Percentiles rank a stretch among this genome's conserved stretches.
Conservation (phyloP, 208 protist species). For the Tetramitus jugosus region DNA sequence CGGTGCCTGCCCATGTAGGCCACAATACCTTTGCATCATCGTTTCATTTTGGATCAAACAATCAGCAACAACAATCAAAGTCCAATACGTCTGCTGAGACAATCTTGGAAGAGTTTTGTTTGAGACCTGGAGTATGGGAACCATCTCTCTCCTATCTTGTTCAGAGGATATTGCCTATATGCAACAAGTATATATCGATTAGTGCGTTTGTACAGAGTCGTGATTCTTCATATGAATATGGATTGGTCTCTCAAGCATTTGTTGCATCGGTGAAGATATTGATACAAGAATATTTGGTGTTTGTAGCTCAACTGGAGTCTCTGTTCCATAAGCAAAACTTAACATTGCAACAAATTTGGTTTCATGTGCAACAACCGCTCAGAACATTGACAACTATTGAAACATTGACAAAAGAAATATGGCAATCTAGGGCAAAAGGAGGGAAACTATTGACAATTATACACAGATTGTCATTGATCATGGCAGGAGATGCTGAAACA, state of each 20-base stretch:
- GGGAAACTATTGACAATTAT: not conserved
- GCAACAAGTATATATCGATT: too few species aligned
- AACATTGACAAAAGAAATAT: not conserved
- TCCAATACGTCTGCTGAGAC: not conserved
- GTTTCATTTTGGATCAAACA: too few species aligned
- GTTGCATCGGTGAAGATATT: constrained; percentile 5
- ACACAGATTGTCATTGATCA: constrained; percentile 3
- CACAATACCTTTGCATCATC: too few species aligned
- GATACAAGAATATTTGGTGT: constrained; percentile 35
- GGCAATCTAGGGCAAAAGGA: not conserved
- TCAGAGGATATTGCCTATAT: constrained; percentile 34
- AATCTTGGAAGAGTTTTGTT: too few species aligned
- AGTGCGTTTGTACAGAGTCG: constrained; percentile 25
- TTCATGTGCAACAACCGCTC: constrained; percentile 34
- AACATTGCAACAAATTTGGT: constrained; percentile 40
- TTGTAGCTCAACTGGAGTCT: constrained; percentile 36
- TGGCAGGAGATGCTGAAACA: constrained; percentile 21
- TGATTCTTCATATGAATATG: constrained; percentile 35
- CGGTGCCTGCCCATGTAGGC: too few species aligned
- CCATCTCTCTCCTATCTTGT: not conserved
- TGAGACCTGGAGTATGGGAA: too few species aligned
- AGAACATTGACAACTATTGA: constrained; percentile 33
- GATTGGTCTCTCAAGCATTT: constrained; percentile 36
- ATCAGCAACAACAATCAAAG: not conserved
- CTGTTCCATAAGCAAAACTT: constrained; percentile 21